Evolutionary conservation across 352 stramenopile genomes (phyloP), one percentile per base, ranked within the genome.

Genomic region (Thalassiosira mediterranea): DNA sequence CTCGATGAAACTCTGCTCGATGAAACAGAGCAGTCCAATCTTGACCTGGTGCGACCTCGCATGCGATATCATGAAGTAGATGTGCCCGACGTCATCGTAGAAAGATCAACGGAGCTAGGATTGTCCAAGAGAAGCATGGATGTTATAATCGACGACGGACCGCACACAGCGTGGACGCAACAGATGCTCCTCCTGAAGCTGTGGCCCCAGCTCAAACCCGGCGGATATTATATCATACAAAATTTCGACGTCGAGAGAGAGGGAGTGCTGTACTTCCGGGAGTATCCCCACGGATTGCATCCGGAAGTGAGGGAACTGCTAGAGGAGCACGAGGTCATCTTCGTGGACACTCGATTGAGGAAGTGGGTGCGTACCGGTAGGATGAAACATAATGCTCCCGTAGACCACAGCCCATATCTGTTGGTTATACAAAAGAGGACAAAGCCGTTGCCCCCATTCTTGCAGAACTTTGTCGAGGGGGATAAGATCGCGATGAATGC

Each of bases 371-470:
- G n/a, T n/a, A n/a, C n/a, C n/a, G n/a, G n/a, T n/a, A n/a, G n/a
- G n/a, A n/a, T n/a, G n/a, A n/a, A n/a, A n/a, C n/a, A n/a, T n/a
- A 17, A 4, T 29, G 38, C 62, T 40, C 52, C 23, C 38, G 48
- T 52, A 31, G 23, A 34, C 19, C 63, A 72, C 21, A 72, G 64
- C 58, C 64, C 63, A 13, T 63, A 72, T 54, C 49, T 26, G 42
- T 5, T 72, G 11, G 63, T 72, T n/a, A 72, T 72, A 42, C 49
- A 64, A n/a, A 72, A 72, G 25, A 52, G 63, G 4, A n/a, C n/a
- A 13, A 26, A 17, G 19, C 63, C 63, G 29, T 48, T 72, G 25
- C 26, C n/a, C n/a, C n/a, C n/a, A n/a, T n/a, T n/a, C n/a, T n/a
- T n/a, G n/a, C n/a, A n/a, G n/a, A n/a, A n/a, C n/a, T n/a, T n/a